Conservation (phyloP, 1,139 yeast species). For the Saccharomyces hybrid region DNA sequence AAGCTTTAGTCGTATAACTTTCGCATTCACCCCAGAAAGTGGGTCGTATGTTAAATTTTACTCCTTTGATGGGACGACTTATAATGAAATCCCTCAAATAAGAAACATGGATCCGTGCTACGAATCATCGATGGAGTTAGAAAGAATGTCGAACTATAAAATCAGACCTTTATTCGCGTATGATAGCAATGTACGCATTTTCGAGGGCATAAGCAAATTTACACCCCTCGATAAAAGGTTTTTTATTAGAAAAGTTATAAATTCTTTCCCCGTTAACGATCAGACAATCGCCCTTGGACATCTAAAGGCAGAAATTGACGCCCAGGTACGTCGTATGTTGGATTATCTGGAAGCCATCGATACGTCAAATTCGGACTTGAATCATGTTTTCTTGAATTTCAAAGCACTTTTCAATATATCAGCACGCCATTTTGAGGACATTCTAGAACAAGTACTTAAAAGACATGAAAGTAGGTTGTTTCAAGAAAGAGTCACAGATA, state of each 20-base stretch:
- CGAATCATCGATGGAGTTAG: slow-evolving; percentile 90
- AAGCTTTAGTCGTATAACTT: slow-evolving; percentile 79
- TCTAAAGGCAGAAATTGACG: slow-evolving; percentile 88
- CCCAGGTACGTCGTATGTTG: slow-evolving; percentile 86
- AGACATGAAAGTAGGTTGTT: slow-evolving; percentile 92
- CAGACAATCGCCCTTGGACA: slow-evolving; percentile 86
- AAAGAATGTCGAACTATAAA: slow-evolving; percentile 83
- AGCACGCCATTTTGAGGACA: slow-evolving; percentile 90
- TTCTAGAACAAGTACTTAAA: slow-evolving; percentile 91
- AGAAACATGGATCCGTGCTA: slow-evolving; percentile 96
- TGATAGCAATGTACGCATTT: slow-evolving; percentile 91
- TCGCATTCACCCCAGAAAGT: slow-evolving; percentile 68
- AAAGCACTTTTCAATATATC: slow-evolving; percentile 85
- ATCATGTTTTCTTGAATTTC: slow-evolving; percentile 90
- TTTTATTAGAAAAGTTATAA: slow-evolving; percentile 89
- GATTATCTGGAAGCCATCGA: slow-evolving; percentile 90
- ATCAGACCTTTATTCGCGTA: slow-evolving; percentile 89
- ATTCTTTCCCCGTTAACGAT: slow-evolving; percentile 86
- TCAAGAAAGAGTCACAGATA: slow-evolving; percentile 92
- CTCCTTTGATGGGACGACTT: slow-evolving; percentile 82
- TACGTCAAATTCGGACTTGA: slow-evolving; percentile 85
- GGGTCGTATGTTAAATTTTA: slow-evolving; percentile 88
- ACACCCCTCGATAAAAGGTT: slow-evolving; percentile 86
- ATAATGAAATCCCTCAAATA: slow-evolving; percentile 72
- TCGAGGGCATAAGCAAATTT: slow-evolving; percentile 88